Base-by-base conservation (phyloP, 306 rosid genomes). In the Inga oerstediana region DNA sequence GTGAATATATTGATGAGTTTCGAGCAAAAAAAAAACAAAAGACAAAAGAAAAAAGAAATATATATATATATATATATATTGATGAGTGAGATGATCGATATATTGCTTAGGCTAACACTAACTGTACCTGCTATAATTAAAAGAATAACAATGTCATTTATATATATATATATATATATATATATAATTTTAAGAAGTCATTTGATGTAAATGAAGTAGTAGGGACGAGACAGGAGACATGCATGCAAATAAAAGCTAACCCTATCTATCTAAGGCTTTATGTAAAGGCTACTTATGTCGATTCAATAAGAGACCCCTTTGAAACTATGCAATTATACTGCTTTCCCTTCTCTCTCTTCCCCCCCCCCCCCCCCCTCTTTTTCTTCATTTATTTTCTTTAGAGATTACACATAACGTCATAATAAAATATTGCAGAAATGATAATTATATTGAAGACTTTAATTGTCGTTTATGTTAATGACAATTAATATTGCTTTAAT, bases 141-240 rank as follows among this genome's bases (percentile, higher is more conserved):
- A 39, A 39, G 41, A 39, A 39, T 39, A 39, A 1, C 41, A 39
- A 39, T 39, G 8, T 39, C 41, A 39, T 39, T 39, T 24, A 24
- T 24, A 24, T 24, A 24, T 24, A 24, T 39, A 39, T 5, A 39
- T 5, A 39, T 39, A 39, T 6, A 37, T 37, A 52, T 17, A 16
- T 16, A 17, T 17, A 52, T 52, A 52, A 14, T 52, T 16, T 15
- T 52, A 52, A 52, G 59, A 16, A 52, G 7, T 52, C 22, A 52
- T 52, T 52, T 52, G 59, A 52, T 52, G 16, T 16, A 51, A 17
- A 51, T 3, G 56, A 51, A 2, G 56, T 51, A 17, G 65, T 52
- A 74, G 76, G 76, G 76, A 46, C 59, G 44, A 52, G 65, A 34
- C 48, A 51, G 45, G 62, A 51, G 44, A 44, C 78, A 74, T 34